These are phyloP conservation scores for Mycena chlorophos DNA, from an alignment of 768 basidiomycete genomes.

Conservation along the genomic window DNA sequence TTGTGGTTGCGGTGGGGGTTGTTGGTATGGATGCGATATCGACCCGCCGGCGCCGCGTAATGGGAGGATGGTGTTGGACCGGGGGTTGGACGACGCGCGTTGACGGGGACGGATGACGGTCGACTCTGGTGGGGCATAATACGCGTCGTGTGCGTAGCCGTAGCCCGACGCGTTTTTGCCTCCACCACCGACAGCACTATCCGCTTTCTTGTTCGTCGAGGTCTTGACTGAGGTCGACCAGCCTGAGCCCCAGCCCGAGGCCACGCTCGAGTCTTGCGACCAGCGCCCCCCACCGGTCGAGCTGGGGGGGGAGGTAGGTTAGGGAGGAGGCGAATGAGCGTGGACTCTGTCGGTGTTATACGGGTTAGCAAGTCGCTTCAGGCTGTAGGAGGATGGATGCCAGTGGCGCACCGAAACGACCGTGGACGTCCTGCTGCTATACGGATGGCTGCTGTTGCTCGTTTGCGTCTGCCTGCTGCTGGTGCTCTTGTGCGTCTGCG, in stretches of 20 bases:
- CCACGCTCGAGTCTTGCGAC: not conserved
- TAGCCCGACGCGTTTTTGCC: not conserved
- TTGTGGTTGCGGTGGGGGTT: not conserved
- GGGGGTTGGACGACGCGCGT: not conserved
- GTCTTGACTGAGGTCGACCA: not conserved
- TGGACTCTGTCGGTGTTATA: not conserved
- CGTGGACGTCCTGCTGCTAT: not conserved
- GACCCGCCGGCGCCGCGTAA: not conserved
- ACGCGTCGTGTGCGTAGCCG: not conserved
- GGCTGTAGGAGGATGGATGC: too few relatives aligned
- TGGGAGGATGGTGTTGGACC: not conserved
- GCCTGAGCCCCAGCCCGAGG: too few relatives aligned
- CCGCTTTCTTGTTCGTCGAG: too few relatives aligned
- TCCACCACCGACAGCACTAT: not conserved
- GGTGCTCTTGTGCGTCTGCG: not conserved
- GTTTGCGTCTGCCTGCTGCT: not conserved
- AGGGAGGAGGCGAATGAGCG: not conserved
- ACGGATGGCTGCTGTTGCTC: not conserved
- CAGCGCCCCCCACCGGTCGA: too few relatives aligned
- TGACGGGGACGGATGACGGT: too few relatives aligned
- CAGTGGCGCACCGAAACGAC: not conserved
- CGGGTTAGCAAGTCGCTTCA: too few relatives aligned
- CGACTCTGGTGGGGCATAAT: too few relatives aligned
- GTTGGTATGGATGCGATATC: conserved; percentile 1
- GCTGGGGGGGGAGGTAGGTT: not conserved